These are phyloP conservation scores for Boletus subcaerulescens DNA, from an alignment of 768 basidiomycete species.

Conservation along the genomic window DNA sequence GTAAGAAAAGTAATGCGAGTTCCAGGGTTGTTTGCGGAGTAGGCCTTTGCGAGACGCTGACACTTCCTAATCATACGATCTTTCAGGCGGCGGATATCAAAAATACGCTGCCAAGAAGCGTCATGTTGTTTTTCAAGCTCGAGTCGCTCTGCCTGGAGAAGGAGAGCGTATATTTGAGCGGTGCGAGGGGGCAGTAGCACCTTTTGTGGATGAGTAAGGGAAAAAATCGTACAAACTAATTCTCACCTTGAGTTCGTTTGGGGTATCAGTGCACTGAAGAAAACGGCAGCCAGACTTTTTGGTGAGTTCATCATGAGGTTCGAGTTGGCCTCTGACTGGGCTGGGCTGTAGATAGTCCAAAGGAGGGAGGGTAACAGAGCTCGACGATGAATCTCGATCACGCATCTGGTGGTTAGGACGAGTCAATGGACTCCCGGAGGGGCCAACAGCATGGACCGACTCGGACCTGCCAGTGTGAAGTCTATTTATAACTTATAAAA, in stretches of 20 bases:
- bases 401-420: too few species aligned
- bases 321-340: slow-evolving; percentile 73
- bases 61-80: slow-evolving; percentile 83
- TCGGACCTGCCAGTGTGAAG: too few species aligned
- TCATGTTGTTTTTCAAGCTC: slow-evolving; percentile 58
- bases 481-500: too few species aligned
- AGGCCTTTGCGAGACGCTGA: slow-evolving; percentile 54
- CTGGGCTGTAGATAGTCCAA: slow-evolving; percentile 59
- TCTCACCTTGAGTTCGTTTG: slow-evolving; percentile 67
- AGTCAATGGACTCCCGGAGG: too few species aligned
- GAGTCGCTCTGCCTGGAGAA: slow-evolving; percentile 57
- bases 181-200: slow-evolving; percentile 69
- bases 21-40: slow-evolving; percentile 38
- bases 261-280: slow-evolving; percentile 74
- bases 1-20: slow-evolving; percentile 56
- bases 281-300: slow-evolving; percentile 63
- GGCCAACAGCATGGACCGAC: too few species aligned
- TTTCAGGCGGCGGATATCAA: slow-evolving; percentile 74
- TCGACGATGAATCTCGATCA: slow-evolving; percentile 20
- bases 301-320: slow-evolving; percentile 53
- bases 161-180: slow-evolving; percentile 60
- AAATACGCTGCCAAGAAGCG: slow-evolving; percentile 65
- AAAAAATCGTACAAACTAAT: neutral
- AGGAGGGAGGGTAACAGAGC: slow-evolving; percentile 24
- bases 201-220: slow-evolving; percentile 32